These are phyloP conservation scores for Phlebiopsis gigantea DNA, from an alignment of 768 basidiomycete species.

Conservation along the genomic window DNA sequence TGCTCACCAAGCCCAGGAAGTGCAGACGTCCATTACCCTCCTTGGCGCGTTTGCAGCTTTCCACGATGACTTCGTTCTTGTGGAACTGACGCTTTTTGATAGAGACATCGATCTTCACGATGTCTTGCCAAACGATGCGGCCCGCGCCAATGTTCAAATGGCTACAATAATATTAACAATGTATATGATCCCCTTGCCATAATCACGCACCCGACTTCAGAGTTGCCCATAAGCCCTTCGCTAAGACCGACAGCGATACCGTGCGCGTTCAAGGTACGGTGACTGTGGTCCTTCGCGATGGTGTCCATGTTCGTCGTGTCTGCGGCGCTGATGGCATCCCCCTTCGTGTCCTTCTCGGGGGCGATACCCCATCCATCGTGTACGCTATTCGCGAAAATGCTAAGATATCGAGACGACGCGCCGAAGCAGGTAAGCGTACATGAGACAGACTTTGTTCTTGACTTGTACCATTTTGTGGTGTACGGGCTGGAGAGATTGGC, in stretches of 20 bases:
- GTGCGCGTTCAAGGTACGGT: conserved; percentile 73
- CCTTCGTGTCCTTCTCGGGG: conserved; percentile 60
- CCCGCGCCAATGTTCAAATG: conserved; percentile 96
- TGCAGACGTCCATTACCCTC: conserved; percentile 80
- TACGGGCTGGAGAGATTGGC: not conserved
- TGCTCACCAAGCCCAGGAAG: conserved; percentile 72
- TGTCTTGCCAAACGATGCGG: conserved; percentile 96
- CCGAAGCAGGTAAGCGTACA: conserved; percentile 43
- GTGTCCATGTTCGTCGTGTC: conserved; percentile 86
- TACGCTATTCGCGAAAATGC: conserved; percentile 43
- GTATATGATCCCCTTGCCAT: not conserved
- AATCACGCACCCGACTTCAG: conserved; percentile 82
- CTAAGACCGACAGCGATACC: conserved; percentile 89
- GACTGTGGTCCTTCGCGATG: conserved; percentile 71
- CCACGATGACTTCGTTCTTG: conserved; percentile 67
- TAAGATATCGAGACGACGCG: not conserved
- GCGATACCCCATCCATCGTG: conserved; percentile 97
- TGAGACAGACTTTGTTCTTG: conserved; percentile 88
- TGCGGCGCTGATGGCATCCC: conserved; percentile 84
- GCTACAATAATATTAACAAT: conserved; percentile 33
- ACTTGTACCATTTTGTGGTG: conserved; percentile 40
- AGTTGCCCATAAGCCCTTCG: conserved; percentile 97
- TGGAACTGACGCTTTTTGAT: conserved; percentile 89
- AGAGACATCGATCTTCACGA: conserved; percentile 88
- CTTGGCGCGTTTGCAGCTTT: conserved; percentile 73